Base-by-base conservation (phyloP, 768 basidiomycete genomes). In the Rhodotorula paludigena region DNA sequence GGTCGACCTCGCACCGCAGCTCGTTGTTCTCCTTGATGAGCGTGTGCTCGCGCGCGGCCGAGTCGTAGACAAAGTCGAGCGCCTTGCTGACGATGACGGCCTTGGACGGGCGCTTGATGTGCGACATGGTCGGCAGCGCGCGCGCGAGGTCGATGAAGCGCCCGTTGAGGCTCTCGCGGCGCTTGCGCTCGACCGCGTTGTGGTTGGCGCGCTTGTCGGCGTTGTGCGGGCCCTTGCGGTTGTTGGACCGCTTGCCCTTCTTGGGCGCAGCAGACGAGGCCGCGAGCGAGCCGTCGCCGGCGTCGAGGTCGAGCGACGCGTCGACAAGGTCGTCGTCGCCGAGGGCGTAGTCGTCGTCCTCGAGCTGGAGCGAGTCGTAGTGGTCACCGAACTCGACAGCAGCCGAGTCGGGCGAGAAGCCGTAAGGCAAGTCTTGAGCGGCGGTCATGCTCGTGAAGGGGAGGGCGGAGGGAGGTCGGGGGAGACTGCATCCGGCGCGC, bases 21-120 rank as follows among this genome's bases (percentile, higher is more conserved):
- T 87, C 87, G 78, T 94, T 90, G 30, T 89, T 81, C 80, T 97
- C 92, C 15, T 89, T 84, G 23, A 91, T 90, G 69, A 92, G 82
- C 28, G 87, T 80, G 56, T 90, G 86, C 76, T 91, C 88, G 49
- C 89, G 84, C 56, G 90, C 85, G 47, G 89, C 88, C 30, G 87
- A 84, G 57, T 68, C 64, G 57, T 52, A 87, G 68, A 92, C 85
- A 76, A 91, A 89, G 2, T 90, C 86, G 77, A 97, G 96, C 52
- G 88, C 89, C 41, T 89, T 91, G 79, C 96, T 96, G 79, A 99
- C 93, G 78, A 98, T 97, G 68, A 89, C 88, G 8, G 90, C 90
- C 80, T 99, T 99, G 77, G 89, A 92, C 1, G 96, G 96, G 38
- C 94, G 86, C 71, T 92, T 87, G 78, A 92, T 89, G 76, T 89